Base-by-base conservation (phyloP, 2,329 filamentous ascomycete species). In the Ophiocordyceps unilateralis region DNA sequence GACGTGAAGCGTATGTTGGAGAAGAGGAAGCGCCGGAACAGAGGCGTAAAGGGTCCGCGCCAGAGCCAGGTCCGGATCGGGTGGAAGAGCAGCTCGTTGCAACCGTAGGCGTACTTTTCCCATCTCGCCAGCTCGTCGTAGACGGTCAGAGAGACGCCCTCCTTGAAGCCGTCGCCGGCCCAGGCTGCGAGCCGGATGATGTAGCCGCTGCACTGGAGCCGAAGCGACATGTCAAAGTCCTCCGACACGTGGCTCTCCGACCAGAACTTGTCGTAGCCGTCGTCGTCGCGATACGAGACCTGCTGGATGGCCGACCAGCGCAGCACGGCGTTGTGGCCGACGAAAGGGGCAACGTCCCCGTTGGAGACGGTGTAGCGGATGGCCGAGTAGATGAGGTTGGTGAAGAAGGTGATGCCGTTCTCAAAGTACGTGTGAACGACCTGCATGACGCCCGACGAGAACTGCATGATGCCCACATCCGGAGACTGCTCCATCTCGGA, bases 21-120 rank as follows among this genome's bases (percentile, higher is more conserved):
- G 56, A 69, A 72, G 43, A 88, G 59, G 64, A 91, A 89, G 44
- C 64, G 70, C 47, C 78, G 72, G 71, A 89, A 89, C 5, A 89
- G 71, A 20, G 79, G 78, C 4, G 84, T 89, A 57, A 89, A 83
- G 23, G 84, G 84, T 0, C 84, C 84, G 15, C 70, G 74, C 56
- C 70, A 77, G 39, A 76, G 58, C 84, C 84, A 89, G 51, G 76
- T 77, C 46, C 74, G 72, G 46, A 89, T 66, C 3, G 83, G 84
- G 55, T 89, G 73, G 66, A 91, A 89, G 45, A 89, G 69, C 45
- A 89, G 68, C 63, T 88, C 83, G 58, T 83, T 84, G 62, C 84
- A 88, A 32, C 83, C 83, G 53, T 86, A 88, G 3, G 83, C 84
- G 56, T 87, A 87, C 61, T 89, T 89, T 56, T 89, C 83, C 83